Conservation (phyloP, 2,329 filamentous ascomycete species). For the Aspergillus sp. region DNA sequence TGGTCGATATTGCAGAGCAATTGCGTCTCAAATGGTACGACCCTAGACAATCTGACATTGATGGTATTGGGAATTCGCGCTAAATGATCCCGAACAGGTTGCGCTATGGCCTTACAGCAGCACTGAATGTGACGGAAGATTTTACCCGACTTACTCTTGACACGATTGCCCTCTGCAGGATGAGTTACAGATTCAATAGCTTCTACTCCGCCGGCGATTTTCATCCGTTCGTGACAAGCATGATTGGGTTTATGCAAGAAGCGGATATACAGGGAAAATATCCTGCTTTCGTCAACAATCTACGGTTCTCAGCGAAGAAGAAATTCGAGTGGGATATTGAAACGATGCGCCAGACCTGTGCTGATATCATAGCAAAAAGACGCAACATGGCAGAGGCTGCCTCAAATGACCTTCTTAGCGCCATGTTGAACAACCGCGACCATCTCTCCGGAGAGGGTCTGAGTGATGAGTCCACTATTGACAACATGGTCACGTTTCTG, state of each 20-base stretch:
- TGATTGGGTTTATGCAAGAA: constrained; percentile 61
- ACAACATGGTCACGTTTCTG: constrained; percentile 71
- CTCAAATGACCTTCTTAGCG: constrained; percentile 65
- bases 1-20: too few species aligned
- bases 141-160: constrained; percentile 72
- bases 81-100: too few species aligned
- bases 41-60: too few species aligned
- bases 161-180: constrained; percentile 66
- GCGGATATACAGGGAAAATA: constrained; percentile 51
- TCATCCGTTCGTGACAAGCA: constrained; percentile 68
- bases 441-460: constrained; percentile 63
- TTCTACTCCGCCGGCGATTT: constrained; percentile 63
- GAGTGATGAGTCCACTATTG: constrained; percentile 59
- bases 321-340: constrained; percentile 26
- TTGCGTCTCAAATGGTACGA: too few species aligned
- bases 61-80: too few species aligned
- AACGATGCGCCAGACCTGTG: constrained; percentile 53
- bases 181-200: constrained; percentile 71
- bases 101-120: constrained; percentile 50
- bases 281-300: constrained; percentile 45
- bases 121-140: constrained; percentile 63
- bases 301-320: constrained; percentile 29
- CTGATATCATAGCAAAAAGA: constrained; percentile 60
- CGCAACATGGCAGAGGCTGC: constrained; percentile 50
- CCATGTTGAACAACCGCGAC: constrained; percentile 67